Evolutionary conservation across 495 filamentous ascomycete species (phyloP), one percentile per base, ranked within the genome.

Genomic region (Aspergillus carlsbadensis): DNA sequence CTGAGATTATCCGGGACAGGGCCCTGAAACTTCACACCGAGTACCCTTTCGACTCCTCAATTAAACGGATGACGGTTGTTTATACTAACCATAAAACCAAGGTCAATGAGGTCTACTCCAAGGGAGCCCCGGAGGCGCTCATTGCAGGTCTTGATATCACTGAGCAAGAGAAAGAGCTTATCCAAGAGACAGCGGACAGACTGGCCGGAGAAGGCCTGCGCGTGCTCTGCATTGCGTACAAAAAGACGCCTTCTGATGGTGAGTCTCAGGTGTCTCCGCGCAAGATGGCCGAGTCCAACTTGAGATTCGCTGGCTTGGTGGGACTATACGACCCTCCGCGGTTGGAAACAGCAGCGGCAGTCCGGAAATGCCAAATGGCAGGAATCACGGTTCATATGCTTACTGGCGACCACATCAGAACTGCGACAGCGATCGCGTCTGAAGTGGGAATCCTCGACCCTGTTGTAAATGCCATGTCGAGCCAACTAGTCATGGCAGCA

Each of bases 41-140:
- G 68, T 92, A 89, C 61, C 87, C 88, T 6, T 94, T 94, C 54
- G 89, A 94, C 65, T 89, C 85, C 52, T 78, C 77, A 42, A 87
- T 94, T 74, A 94, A 93, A 74, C 82, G 86, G 50, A 94, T 94
- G 90, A 87, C 88, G 21, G 88, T 91, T 49, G 73, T 91, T 35
- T 94, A 90, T 65, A 59, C 58, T 1, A 68, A 71, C 14, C 21
- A 54, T 3, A 24, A 31, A 7, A 46, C 62, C 2, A 60, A 67
- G 0, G 58, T 73, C 55, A 81, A 76, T 39, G 65, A 85, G 26
- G 76, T 90, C 5, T 89, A 85, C 56, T 81, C 80, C 31, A 89
- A 89, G 56, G 86, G 86, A 26, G 86, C 86, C 6, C 86, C 85
- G 1, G 86, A 89, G 59, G 68, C 78, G 11, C 71, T 89, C 31